phyloP scores from a whole-genome alignment of 2,329 filamentous ascomycete genomes.

The Boeremia exigua region DNA sequence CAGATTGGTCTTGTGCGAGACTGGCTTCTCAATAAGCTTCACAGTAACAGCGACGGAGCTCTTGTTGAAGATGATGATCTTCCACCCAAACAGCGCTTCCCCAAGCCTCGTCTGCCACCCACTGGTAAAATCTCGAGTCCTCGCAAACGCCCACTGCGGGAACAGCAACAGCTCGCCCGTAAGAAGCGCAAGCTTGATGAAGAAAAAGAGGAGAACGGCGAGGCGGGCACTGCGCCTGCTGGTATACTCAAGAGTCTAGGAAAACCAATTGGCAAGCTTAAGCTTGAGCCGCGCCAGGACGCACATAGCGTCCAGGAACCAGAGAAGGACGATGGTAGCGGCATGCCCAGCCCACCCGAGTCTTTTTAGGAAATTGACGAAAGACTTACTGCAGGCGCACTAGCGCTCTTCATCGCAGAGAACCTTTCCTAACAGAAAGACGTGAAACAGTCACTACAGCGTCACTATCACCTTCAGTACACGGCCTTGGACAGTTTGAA shows the following conservation, averaged over 20 bases:
- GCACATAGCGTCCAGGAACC: conserved; percentile 64
- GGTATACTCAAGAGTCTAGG: conserved; percentile 46
- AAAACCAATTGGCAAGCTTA: conserved; percentile 64
- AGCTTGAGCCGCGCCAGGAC: conserved; percentile 63
- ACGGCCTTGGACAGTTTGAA: neutral
- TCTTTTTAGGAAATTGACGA: conserved; percentile 55
- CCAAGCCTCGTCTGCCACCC: conserved; percentile 66
- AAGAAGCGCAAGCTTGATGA: conserved; percentile 78
- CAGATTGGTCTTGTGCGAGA: conserved; percentile 89
- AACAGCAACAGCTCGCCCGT: conserved; percentile 82
- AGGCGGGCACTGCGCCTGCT: conserved; percentile 26
- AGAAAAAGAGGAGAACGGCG: conserved; percentile 46
- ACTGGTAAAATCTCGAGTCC: conserved; percentile 88
- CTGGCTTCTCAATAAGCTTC: conserved; percentile 89
- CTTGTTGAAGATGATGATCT: conserved; percentile 94
- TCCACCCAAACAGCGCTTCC: conserved; percentile 83
- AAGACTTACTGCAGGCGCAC: neutral
- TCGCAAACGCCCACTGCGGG: conserved; percentile 80
- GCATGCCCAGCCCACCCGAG: conserved; percentile 84
- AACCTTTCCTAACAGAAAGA: neutral
- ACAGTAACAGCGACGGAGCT: conserved; percentile 80
- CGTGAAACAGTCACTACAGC: conserved; percentile 6
- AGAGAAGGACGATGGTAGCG: conserved; percentile 71
- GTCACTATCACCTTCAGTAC: conserved; percentile 6
- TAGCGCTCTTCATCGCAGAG: neutral